Evolutionary conservation across 2,329 filamentous ascomycete genomes (phyloP).

Genomic region (Sporothrix globosa): DNA sequence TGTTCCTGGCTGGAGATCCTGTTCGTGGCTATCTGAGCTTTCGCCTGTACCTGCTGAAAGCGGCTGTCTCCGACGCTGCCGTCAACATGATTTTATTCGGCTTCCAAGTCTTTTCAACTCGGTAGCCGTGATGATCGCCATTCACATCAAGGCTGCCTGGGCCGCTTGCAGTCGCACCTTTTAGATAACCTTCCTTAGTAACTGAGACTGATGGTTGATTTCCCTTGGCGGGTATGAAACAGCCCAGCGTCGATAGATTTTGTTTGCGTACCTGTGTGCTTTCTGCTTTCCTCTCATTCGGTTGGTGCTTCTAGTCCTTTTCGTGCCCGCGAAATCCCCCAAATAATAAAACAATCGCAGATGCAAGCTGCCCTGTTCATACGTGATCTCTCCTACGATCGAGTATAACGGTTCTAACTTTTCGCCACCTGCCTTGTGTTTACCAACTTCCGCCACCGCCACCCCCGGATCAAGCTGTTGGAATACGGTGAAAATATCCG

Average conservation of each 20-base stretch:
- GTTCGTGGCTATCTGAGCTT: neutral
- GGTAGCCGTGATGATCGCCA: neutral
- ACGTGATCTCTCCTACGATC: neutral
- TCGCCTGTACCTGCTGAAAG: constrained; percentile 26
- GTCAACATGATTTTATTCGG: neutral
- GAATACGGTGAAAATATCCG: neutral
- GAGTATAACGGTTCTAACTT: neutral
- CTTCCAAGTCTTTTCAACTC: constrained; percentile 14
- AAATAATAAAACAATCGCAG: neutral
- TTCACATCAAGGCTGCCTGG: constrained; percentile 9
- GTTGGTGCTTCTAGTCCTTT: neutral
- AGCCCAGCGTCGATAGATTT: neutral
- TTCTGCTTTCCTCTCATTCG: neutral
- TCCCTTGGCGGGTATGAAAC: neutral
- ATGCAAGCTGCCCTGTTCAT: neutral
- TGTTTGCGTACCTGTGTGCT: neutral
- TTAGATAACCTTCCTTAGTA: neutral
- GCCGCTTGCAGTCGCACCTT: neutral
- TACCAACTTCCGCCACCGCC: constrained; percentile 25
- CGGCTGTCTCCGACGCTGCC: neutral
- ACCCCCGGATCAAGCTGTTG: constrained; percentile 27
- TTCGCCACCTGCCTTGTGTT: neutral
- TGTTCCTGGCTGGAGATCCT: neutral
- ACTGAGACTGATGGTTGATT: neutral
- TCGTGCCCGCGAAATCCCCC: too few species aligned